phyloP scores from a whole-genome alignment of 2,329 filamentous ascomycete species.

The Ophiocordyceps polyrhachis-furcata region DNA sequence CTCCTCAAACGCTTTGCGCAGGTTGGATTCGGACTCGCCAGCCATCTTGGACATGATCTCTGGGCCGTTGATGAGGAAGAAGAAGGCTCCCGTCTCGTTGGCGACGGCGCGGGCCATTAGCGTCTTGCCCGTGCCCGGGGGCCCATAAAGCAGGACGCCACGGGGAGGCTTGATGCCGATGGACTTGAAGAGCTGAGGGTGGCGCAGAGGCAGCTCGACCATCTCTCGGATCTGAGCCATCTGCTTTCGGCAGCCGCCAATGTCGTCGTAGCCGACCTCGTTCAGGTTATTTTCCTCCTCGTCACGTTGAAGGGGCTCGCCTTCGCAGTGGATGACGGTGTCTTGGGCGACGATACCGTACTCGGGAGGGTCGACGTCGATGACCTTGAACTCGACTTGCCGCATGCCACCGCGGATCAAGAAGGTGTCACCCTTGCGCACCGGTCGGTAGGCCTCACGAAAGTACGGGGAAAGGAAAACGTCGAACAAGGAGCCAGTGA shows the following conservation, averaged over 20 bases:
- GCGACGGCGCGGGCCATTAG: constrained; percentile 97
- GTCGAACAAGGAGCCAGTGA: constrained; percentile 95
- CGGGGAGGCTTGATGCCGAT: constrained; percentile 99
- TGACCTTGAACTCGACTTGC: constrained; percentile 98
- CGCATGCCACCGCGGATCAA: constrained; percentile 96
- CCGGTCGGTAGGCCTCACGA: constrained; percentile 94
- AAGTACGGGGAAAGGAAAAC: constrained; percentile 99
- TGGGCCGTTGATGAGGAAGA: constrained; percentile 97
- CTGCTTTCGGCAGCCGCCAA: constrained; percentile 97
- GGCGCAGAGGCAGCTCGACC: constrained; percentile 88
- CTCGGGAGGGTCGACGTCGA: constrained; percentile 95
- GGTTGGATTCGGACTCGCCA: constrained; percentile 94
- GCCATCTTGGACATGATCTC: constrained; percentile 99
- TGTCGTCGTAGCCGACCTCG: constrained; percentile 97
- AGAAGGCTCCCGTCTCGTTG: constrained; percentile 97
- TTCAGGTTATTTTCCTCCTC: constrained; percentile 99
- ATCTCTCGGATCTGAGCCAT: constrained; percentile 99
- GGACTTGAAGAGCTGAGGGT: constrained; percentile 98
- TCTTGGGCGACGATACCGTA: constrained; percentile 98
- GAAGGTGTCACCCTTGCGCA: constrained; percentile 94
- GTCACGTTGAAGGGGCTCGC: constrained; percentile 70
- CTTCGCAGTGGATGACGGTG: constrained; percentile 97
- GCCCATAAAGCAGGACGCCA: constrained; percentile 90
- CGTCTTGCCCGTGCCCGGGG: constrained; percentile 98
- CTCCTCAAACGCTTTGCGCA: constrained; percentile 98